A percentile compares a stretch with the other conserved stretches of the same genome.
phyloP scores from a whole-genome alignment of 2,329 filamentous ascomycete genomes.

The Cladosporium velox region DNA sequence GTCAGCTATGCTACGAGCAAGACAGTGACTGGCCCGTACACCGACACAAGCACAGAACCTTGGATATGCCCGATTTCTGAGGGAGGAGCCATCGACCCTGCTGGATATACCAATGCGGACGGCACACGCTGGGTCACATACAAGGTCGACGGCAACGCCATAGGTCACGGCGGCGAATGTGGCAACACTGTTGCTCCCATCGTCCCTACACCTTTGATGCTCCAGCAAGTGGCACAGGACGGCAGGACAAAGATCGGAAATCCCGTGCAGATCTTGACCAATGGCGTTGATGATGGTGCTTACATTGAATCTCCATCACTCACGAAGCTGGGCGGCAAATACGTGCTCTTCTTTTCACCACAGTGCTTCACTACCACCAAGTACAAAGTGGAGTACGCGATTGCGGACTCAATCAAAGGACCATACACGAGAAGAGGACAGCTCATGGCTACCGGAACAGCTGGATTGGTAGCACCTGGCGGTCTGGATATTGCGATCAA shows the following conservation, averaged over 20 bases:
- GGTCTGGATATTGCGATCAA: slow-evolving; percentile 36
- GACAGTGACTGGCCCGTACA: slow-evolving; percentile 33
- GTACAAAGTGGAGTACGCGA: slow-evolving; percentile 36
- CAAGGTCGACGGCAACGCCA: slow-evolving; percentile 37
- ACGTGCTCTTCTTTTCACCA: slow-evolving; percentile 36
- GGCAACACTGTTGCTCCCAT: slow-evolving; percentile 31
- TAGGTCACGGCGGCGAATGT: slow-evolving; percentile 32
- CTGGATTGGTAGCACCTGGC: slow-evolving; percentile 33
- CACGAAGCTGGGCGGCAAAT: slow-evolving; percentile 31
- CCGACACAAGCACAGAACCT: slow-evolving; percentile 28
- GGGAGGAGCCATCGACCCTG: slow-evolving; percentile 36
- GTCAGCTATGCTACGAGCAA: slow-evolving; percentile 33
- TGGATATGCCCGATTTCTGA: slow-evolving; percentile 31
- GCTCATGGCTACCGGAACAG: slow-evolving; percentile 30
- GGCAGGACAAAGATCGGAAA: slow-evolving; percentile 32
- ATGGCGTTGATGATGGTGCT: slow-evolving; percentile 33
- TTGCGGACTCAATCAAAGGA: slow-evolving; percentile 30
- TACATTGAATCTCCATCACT: slow-evolving; percentile 37
- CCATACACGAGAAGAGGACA: slow-evolving; percentile 32
- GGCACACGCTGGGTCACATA: slow-evolving; percentile 33
- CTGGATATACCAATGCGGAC: slow-evolving; percentile 29
- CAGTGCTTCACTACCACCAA: slow-evolving; percentile 33
- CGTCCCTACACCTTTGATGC: slow-evolving; percentile 32
- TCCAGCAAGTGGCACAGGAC: slow-evolving; percentile 32
- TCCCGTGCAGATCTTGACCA: slow-evolving; percentile 31